phyloP scores from a whole-genome alignment of 176 grass and related monocot genomes.

The Hyparrhenia diplandra region DNA sequence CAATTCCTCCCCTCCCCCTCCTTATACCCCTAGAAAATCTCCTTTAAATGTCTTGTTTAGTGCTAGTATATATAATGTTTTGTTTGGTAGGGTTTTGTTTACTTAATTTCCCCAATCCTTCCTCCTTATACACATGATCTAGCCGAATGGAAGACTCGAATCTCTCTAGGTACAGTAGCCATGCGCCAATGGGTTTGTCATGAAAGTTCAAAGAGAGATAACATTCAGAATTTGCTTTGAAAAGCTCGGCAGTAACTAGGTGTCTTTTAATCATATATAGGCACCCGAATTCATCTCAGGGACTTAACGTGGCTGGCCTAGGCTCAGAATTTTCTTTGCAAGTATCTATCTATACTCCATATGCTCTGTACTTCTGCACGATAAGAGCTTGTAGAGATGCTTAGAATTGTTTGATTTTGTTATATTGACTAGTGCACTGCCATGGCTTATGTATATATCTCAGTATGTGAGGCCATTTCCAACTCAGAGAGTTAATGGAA shows the following conservation, averaged over 20 bases:
- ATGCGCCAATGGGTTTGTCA: not conserved
- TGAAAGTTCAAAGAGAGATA: not conserved
- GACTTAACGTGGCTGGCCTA: not conserved
- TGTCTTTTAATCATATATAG: not conserved
- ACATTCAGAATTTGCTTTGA: not conserved
- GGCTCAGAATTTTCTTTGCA: not conserved
- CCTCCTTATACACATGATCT: not conserved
- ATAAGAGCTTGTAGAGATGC: not conserved
- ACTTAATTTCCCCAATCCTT: not conserved
- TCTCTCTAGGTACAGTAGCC: not conserved
- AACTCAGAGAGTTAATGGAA: conserved; percentile 16
- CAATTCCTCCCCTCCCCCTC: conserved; percentile 12
- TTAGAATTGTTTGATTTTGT: not conserved
- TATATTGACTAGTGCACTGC: not conserved
- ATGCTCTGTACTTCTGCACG: not conserved
- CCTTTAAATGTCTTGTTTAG: not conserved
- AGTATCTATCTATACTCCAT: not conserved
- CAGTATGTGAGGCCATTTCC: conserved; percentile 30
- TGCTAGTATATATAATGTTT: not conserved
- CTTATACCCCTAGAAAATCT: not conserved
- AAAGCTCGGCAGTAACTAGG: not conserved
- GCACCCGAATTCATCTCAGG: not conserved
- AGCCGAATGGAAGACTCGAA: not conserved
- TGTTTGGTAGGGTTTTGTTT: not conserved
- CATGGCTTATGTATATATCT: conserved; percentile 24